phyloP scores from a whole-genome alignment of 2,329 filamentous ascomycete species.

The Ophioceras dolichostomum region DNA sequence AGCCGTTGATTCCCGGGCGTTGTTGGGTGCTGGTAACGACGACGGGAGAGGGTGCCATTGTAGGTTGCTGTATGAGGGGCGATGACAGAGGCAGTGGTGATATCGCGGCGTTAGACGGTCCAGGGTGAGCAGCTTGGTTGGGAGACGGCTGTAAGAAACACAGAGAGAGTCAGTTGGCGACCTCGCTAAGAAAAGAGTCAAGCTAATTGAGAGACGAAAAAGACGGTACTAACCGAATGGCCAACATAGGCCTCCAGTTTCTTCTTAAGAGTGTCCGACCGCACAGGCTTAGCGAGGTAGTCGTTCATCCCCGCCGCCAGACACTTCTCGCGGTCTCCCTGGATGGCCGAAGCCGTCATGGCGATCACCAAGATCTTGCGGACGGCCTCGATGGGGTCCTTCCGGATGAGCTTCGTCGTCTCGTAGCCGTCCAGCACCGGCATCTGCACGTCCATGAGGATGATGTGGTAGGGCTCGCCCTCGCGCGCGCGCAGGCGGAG shows the following conservation, averaged over 20 bases:
- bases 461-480: conserved; percentile 71
- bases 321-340: conserved; percentile 89
- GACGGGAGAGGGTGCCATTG: too few species aligned
- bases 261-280: conserved; percentile 72
- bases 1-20: too few species aligned
- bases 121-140: not conserved
- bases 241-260: conserved; percentile 55
- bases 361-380: conserved; percentile 84
- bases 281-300: conserved; percentile 91
- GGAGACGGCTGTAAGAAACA: not conserved
- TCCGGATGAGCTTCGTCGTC: conserved; percentile 71
- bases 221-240: conserved; percentile 17
- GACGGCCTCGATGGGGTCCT: conserved; percentile 64
- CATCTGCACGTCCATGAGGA: conserved; percentile 97
- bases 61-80: too few species aligned
- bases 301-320: conserved; percentile 97
- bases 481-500: conserved; percentile 60
- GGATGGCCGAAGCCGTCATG: conserved; percentile 92
- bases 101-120: too few species aligned
- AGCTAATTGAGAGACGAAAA: not conserved
- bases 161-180: too few species aligned
- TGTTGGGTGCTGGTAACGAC: too few species aligned
- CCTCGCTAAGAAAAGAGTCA: too few species aligned
- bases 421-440: conserved; percentile 87
- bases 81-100: too few species aligned